Evolutionary conservation across 371 early-diverging fungal genomes (phyloP).

Genomic region (Haplosporangium sp.): DNA sequence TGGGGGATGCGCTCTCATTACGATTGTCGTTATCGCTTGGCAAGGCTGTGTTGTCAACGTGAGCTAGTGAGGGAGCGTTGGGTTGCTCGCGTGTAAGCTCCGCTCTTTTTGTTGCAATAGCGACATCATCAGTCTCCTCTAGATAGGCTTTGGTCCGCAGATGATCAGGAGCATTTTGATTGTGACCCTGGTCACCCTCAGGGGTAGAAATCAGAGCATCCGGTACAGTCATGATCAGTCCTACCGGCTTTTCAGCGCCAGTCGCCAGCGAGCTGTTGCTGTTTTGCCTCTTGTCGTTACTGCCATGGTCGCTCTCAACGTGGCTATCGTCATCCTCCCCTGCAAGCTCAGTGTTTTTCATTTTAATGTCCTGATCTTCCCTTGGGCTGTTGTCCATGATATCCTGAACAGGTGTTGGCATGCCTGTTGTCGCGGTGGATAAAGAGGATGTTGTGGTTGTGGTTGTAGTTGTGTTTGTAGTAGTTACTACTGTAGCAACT

Average conservation of each 20-base stretch:
- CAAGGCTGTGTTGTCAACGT: no score
- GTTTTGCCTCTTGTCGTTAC: not conserved
- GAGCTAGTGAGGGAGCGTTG: not conserved
- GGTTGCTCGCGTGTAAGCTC: constrained; percentile 15
- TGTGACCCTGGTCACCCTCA: not conserved
- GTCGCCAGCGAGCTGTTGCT: constrained; percentile 41
- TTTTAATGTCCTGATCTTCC: no score
- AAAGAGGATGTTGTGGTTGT: no score
- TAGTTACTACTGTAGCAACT: no score
- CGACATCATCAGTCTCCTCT: not conserved
- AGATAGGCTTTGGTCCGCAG: constrained; percentile 16
- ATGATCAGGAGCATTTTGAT: not conserved
- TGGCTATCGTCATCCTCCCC: no score
- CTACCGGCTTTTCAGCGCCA: constrained; percentile 20
- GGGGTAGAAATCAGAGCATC: constrained; percentile 1
- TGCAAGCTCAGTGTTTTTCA: no score
- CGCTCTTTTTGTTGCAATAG: not conserved
- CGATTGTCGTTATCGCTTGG: constrained; percentile 4
- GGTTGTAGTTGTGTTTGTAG: no score
- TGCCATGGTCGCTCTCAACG: not conserved
- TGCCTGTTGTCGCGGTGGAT: no score
- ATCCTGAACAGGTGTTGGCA: no score
- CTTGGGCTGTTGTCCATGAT: no score
- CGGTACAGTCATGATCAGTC: constrained; percentile 17
- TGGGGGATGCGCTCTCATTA: constrained; percentile 12